Base-by-base conservation (phyloP, 1,139 yeast genomes). In the Hyphopichia wangnamkhiaoensis region DNA sequence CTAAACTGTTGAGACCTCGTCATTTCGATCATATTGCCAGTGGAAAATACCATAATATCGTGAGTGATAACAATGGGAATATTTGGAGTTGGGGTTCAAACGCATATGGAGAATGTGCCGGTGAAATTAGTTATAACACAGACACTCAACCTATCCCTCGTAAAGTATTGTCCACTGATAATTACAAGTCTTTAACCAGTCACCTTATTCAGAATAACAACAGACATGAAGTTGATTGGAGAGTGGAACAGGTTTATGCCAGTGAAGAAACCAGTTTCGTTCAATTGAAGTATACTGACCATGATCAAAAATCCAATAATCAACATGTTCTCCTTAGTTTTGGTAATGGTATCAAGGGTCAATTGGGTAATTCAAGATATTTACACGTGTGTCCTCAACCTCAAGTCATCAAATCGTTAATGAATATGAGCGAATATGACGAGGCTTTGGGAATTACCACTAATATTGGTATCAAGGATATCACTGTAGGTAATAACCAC, bases 271-370 rank as follows among this genome's bases (percentile, higher is more conserved):
- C 91, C 1, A 75, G 93, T 1, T 88, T 74, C 61, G 72, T 81
- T 14, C 65, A 75, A 8, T 54, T 79, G 34, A 61, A 47, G 16
- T 56, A 59, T 31, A 48, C 50, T 21, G 50, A 59, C 17, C 48
- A 50, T 14, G 56, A 47, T 2, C 47, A 59, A 28, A 43, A 53
- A 40, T 43, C 14, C 40, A 43, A 41, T 17, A 40, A 46, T 34
- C 55, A 61, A 38, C 59, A 64, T 12, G 44, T 68, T 9, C 61
- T 78, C 38, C 67, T 83, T 49, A 73, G 89, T 5, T 83, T 90
- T 65, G 98, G 98, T 18, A 81, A 82, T 52, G 96, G 98, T 4
- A 61, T 85, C 37, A 76, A 77, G 50, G 98, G 98, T n/a, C 95
- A 89, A 61, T 69, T 90, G 41, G 98, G 97, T 14, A 76, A 80